Percentiles rank a stretch among this genome's conserved stretches.
phyloP scores from a whole-genome alignment of 140 eudicot genomes.

The Flaveria floridana region DNA sequence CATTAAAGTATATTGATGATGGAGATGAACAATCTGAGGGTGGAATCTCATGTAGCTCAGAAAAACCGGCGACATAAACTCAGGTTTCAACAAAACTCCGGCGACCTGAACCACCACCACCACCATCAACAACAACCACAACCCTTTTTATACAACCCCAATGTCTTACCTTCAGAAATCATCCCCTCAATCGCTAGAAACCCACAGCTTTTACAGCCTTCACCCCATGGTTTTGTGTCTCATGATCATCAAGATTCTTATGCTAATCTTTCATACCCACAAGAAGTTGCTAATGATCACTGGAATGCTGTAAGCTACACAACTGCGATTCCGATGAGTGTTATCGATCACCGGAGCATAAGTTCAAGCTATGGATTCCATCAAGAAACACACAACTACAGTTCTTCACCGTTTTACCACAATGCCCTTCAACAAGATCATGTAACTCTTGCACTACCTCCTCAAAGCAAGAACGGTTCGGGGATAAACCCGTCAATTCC shows the following conservation, averaged over 20 bases:
- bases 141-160: conserved; percentile 35
- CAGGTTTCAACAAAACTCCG: conserved; percentile 52
- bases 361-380: conserved; percentile 36
- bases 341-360: neutral
- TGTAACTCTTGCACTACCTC: conserved; percentile 35
- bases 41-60: conserved; percentile 68
- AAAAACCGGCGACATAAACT: conserved; percentile 77
- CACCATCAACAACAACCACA: conserved; percentile 27
- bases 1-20: conserved; percentile 32
- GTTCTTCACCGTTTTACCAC: conserved; percentile 40
- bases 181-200: conserved; percentile 21
- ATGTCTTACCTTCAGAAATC: conserved; percentile 46
- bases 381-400: conserved; percentile 33
- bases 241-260: conserved; percentile 27
- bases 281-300: conserved; percentile 29
- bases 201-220: conserved; percentile 30
- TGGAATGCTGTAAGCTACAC: conserved; percentile 35
- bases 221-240: conserved; percentile 21
- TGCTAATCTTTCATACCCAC: conserved; percentile 32
- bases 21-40: conserved; percentile 61
- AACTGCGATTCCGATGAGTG: conserved; percentile 5
- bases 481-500: conserved; percentile 28
- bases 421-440: conserved; percentile 49
- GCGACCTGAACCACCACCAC: conserved; percentile 33
- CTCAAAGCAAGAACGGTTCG: conserved; percentile 15